Base-by-base conservation (phyloP, 768 basidiomycete genomes). In the Ramaria rubella region DNA sequence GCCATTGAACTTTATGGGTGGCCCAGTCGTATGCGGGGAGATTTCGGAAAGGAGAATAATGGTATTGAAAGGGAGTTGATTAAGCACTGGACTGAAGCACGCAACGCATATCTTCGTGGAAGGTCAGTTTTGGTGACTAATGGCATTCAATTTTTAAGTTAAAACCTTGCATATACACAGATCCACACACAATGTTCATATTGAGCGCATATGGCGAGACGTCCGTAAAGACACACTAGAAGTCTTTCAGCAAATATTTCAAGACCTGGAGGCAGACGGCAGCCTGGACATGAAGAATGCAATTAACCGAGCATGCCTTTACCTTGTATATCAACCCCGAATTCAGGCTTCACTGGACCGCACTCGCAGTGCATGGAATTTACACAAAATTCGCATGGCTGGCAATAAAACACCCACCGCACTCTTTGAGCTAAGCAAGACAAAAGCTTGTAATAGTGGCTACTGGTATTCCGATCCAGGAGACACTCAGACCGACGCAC, bases 311-410 rank as follows among this genome's bases (percentile, higher is more conserved):
- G 57, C 4, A 61, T 70, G 2, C 61, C 69, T 9, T 63, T 68
- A 54, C 46, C 40, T 70, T 2, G 66, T 70, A 0, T 70, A 58
- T 56, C 69, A 68, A n/a, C 62, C 64, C 8, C 60, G 65, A 6
- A 67, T 70, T 15, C 69, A 70, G 55, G 52, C 38, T 4, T 66
- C 63, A 5, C 63, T 70, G 9, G 59, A 68, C 34, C 57, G 62
- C 17, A 64, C 68, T 4, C 17, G n/a, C n/a, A n/a, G n/a, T n/a
- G n/a, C n/a, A n/a, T n/a, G n/a, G n/a, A n/a, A n/a, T n/a, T n/a
- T n/a, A n/a, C n/a, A n/a, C n/a, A n/a, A n/a, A n/a, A n/a, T n/a
- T n/a, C n/a, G n/a, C n/a, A n/a, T n/a, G n/a, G n/a, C n/a, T n/a
- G n/a, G n/a, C n/a, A n/a, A n/a, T n/a, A n/a, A n/a, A n/a, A n/a